Conservation (phyloP, 176 grass and related monocot species). For the Panicum miliaceum region DNA sequence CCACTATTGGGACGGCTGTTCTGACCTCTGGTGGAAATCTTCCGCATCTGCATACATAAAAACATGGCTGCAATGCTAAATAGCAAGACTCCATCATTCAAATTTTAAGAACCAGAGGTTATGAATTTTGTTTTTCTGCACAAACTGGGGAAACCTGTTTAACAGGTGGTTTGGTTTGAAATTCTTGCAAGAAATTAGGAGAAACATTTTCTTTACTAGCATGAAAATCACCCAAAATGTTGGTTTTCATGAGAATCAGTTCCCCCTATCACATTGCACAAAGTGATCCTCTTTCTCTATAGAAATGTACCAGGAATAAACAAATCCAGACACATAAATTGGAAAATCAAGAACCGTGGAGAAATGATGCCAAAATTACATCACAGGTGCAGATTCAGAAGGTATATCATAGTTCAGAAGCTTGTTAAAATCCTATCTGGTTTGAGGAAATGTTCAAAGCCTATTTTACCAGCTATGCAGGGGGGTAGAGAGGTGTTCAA, state of each 20-base stretch:
- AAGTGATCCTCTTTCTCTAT: background rate
- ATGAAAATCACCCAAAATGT: background rate
- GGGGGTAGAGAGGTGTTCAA: no score
- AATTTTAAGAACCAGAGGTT: background rate
- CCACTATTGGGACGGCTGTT: conserved; percentile 46
- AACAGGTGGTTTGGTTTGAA: background rate
- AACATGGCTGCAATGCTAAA: background rate
- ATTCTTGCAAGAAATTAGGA: background rate
- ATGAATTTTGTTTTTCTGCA: background rate
- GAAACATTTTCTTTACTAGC: background rate
- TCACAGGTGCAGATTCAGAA: background rate
- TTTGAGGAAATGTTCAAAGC: background rate
- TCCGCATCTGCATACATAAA: conserved; percentile 47
- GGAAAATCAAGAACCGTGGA: background rate
- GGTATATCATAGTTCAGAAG: background rate
- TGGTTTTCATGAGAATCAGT: background rate
- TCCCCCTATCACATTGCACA: background rate
- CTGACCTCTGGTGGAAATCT: conserved; percentile 52
- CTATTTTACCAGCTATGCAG: background rate
- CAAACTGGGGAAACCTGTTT: background rate
- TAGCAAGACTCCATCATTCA: background rate
- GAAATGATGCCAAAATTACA: background rate
- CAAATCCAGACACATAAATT: background rate
- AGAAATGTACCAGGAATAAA: background rate
- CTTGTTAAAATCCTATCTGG: background rate